Base-by-base conservation (phyloP, 2,329 filamentous ascomycete genomes). In the Aspergillus jensenii region DNA sequence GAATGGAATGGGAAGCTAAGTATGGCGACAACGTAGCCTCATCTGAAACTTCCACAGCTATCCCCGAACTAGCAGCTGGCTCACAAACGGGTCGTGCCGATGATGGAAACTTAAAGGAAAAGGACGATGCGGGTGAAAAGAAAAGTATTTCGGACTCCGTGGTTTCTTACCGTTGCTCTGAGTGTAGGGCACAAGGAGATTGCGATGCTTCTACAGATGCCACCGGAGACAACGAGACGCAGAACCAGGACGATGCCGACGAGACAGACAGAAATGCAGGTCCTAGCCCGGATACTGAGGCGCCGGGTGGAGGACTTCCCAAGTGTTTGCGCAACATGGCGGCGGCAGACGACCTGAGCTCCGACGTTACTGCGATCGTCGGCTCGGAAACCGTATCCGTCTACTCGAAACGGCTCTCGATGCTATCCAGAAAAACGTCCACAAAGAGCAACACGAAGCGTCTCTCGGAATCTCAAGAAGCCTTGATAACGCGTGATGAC, bases 1-100 rank as follows among this genome's bases (percentile, higher is more conserved):
- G 78, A 39, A 68, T 69, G 25, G 69, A 86, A 60, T 97, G 93
- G 93, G 93, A 97, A 70, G 83, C 84, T 6, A 79, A 84, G 2
- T 95, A 96, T 64, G 90, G 89, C 0, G 81, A 89, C 61, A 69
- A 23, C 17, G 45, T 74, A 68, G 64, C 64, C 40, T 64, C 75
- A 19, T 46, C 46, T 43, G 47, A 52, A 46, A 52, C 46, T 14
- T 65, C 52, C 12, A 37, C 57, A 8, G 48, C 43, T 35, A 65
- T 68, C 1, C 68, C 71, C 17, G 71, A 69, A 19, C 65, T 65
- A 3, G 62, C 67, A 4, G 65, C 60, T 14, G 66, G 65, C 7
- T 48, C 46, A 2, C 61, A 46, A 17, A 25, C 54, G 56, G 60
- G 53, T 27, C 51, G 21, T 23, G 46, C 53, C 15, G 58, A 62